Conservation (phyloP, 352 stramenopile species). For the Phytophthora cajani region DNA sequence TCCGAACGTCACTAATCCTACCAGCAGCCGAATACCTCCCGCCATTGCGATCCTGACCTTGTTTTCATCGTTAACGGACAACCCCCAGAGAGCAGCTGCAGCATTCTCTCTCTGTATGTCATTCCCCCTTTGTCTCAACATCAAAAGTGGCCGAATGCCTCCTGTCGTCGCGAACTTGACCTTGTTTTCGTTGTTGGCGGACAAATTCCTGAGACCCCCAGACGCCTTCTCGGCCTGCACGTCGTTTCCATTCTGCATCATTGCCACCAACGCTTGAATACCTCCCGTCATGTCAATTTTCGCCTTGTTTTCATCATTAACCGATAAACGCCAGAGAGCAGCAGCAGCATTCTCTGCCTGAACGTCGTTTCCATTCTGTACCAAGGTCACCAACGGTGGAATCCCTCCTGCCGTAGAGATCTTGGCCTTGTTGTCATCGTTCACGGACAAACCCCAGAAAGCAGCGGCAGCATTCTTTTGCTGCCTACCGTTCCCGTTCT, state of each 20-base stretch:
- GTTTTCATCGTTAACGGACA: background rate
- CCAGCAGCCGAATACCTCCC: too few relatives aligned
- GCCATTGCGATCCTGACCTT: background rate
- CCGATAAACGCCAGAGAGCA: background rate
- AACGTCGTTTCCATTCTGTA: background rate
- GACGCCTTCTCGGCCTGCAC: background rate
- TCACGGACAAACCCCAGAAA: background rate
- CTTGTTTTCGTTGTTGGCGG: background rate
- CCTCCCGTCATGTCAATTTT: conserved; percentile 5
- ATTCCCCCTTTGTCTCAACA: too few relatives aligned
- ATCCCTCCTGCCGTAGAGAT: background rate
- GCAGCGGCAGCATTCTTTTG: background rate
- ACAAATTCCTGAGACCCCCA: background rate
- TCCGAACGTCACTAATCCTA: background rate
- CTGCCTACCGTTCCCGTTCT: background rate
- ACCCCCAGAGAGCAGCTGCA: background rate
- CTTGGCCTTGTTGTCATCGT: background rate
- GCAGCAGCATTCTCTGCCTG: background rate
- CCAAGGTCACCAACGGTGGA: background rate
- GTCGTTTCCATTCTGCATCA: background rate
- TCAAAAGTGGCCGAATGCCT: background rate
- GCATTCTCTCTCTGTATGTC: background rate
- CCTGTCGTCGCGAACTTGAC: background rate
- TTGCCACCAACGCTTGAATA: conserved; percentile 4
- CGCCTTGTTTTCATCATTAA: background rate